phyloP scores from a whole-genome alignment of 305 asterid genomes.

The Stenogyne calaminthoides region DNA sequence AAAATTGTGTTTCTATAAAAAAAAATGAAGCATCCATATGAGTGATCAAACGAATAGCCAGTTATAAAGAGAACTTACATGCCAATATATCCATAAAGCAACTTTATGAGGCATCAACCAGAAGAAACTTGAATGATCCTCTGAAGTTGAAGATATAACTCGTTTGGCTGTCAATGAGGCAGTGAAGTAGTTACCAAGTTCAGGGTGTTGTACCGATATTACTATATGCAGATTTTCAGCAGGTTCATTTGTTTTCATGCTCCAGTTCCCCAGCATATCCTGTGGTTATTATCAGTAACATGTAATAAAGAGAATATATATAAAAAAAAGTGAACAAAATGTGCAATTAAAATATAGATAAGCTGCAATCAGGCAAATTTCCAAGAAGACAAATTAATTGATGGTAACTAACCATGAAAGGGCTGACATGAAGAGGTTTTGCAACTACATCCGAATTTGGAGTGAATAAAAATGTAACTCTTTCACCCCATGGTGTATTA shows the following conservation, averaged over 20 bases:
- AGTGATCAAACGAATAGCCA: slow-evolving; percentile 8
- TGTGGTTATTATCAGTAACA: slow-evolving; percentile 32
- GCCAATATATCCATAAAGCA: slow-evolving; percentile 93
- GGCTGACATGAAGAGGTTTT: slow-evolving; percentile 97
- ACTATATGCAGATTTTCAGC: slow-evolving; percentile 61
- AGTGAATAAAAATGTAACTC: slow-evolving; percentile 70
- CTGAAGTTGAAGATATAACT: slow-evolving; percentile 42
- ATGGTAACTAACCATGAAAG: slow-evolving; percentile 71
- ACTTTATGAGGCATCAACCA: slow-evolving; percentile 99
- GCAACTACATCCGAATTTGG: slow-evolving; percentile 85
- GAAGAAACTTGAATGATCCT: slow-evolving; percentile 63
- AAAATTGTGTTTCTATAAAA: not conserved
- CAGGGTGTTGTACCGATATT: slow-evolving; percentile 81
- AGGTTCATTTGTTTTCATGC: slow-evolving; percentile 63
- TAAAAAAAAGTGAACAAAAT: not conserved
- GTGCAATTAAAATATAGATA: not conserved
- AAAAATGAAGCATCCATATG: not conserved
- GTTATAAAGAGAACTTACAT: slow-evolving; percentile 49
- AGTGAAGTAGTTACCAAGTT: slow-evolving; percentile 86
- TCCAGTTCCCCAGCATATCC: slow-evolving; percentile 94
- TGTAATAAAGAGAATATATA: not conserved
- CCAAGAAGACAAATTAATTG: slow-evolving; percentile 9
- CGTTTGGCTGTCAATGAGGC: slow-evolving; percentile 84
- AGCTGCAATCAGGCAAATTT: slow-evolving; percentile 1
- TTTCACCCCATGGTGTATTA: slow-evolving; percentile 97